phyloP scores from a whole-genome alignment of 2,329 filamentous ascomycete species.

The Zasmidium cellare region DNA sequence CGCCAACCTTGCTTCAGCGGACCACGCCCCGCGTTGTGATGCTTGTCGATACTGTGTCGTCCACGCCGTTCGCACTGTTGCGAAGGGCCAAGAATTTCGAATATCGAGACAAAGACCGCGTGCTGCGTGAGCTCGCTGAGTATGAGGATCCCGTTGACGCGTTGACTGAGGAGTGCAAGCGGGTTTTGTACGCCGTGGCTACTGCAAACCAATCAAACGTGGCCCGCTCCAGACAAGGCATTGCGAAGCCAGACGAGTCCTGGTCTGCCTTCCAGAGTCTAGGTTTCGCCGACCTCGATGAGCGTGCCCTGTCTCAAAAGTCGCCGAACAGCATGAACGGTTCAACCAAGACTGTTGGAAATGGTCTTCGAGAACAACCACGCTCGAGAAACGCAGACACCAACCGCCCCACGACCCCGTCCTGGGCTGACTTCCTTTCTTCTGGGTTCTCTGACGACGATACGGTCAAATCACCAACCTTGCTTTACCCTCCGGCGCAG shows the following conservation, averaged over 20 bases:
- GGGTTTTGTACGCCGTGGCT: conserved; percentile 86
- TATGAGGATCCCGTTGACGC: conserved; percentile 87
- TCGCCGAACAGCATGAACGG: conserved; percentile 23
- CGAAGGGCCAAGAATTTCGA: conserved; percentile 92
- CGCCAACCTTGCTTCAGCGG: conserved; percentile 73
- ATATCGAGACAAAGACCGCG: conserved; percentile 83
- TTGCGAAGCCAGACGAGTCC: conserved; percentile 69
- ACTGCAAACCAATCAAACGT: conserved; percentile 83
- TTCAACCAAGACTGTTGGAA: conserved; percentile 21
- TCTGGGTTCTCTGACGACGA: conserved; percentile 82
- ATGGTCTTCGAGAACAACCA: conserved; percentile 64
- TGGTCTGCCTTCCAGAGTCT: conserved; percentile 98
- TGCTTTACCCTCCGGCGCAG: conserved; percentile 89
- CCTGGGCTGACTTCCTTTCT: conserved; percentile 96
- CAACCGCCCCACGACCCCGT: conserved; percentile 87
- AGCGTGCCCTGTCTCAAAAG: conserved; percentile 21
- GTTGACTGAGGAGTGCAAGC: conserved; percentile 88
- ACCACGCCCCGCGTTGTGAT: conserved; percentile 88
- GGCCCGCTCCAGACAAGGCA: conserved; percentile 40
- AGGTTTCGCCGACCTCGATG: conserved; percentile 75
- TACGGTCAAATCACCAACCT: conserved; percentile 49
- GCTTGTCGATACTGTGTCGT: conserved; percentile 93
- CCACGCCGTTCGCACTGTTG: conserved; percentile 87
- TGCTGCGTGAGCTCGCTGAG: conserved; percentile 81
- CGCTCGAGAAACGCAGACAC: conserved; percentile 66